Conservation (phyloP, 805 yeast genomes). For the Candida sithepensis region DNA sequence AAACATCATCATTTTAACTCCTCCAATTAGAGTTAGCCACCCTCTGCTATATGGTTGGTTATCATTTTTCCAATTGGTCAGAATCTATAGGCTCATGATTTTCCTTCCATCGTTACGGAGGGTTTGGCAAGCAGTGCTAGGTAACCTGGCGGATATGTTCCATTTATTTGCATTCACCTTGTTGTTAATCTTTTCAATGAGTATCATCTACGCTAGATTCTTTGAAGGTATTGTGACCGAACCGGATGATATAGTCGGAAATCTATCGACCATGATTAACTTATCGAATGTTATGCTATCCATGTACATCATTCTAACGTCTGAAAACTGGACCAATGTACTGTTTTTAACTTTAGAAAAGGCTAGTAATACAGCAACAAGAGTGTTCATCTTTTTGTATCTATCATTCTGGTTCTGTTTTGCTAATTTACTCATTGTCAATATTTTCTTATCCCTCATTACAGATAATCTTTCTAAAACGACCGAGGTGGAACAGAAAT, state of each 20-base stretch:
- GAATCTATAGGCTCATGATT: conserved; percentile 67
- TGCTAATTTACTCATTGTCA: conserved; percentile 68
- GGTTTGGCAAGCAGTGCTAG: conserved; percentile 66
- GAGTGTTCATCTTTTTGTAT: conserved; percentile 53
- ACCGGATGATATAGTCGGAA: conserved; percentile 36
- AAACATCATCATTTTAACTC: conserved; percentile 51
- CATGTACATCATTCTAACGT: conserved; percentile 72
- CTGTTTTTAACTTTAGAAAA: conserved; percentile 52
- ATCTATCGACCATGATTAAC: conserved; percentile 54
- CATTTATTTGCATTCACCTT: conserved; percentile 71
- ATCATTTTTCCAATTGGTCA: conserved; percentile 63
- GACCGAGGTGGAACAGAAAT: conserved; percentile 12
- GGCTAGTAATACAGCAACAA: conserved; percentile 45
- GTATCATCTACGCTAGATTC: conserved; percentile 62
- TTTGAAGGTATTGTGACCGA: conserved; percentile 62
- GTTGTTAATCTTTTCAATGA: conserved; percentile 50
- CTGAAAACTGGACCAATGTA: conserved; percentile 85
- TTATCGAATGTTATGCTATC: conserved; percentile 66
- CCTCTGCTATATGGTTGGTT: conserved; percentile 71
- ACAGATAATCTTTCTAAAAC: conserved; percentile 56
- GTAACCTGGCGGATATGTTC: conserved; percentile 55
- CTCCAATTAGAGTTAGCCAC: conserved; percentile 40
- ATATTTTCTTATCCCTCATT: conserved; percentile 83
- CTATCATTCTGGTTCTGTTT: conserved; percentile 72
- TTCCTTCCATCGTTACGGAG: conserved; percentile 49